A percentile compares a stretch with the other conserved stretches of the same genome.
phyloP scores from a whole-genome alignment of 1,139 yeast species.

The Suhomyces bribrorum region DNA sequence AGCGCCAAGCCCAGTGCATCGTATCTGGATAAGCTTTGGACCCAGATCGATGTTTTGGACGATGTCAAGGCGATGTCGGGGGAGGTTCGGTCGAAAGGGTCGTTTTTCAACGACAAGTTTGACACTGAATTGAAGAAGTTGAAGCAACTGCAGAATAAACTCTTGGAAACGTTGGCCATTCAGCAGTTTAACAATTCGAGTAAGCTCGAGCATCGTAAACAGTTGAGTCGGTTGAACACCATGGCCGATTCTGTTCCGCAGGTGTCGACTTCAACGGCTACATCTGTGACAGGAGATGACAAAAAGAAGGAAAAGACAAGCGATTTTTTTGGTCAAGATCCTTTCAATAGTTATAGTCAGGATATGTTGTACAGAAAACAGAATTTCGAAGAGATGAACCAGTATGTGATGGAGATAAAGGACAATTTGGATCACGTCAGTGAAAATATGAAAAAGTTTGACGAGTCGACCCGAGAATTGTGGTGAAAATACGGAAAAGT shows the following conservation, averaged over 20 bases:
- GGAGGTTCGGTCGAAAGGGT: slow-evolving; percentile 52
- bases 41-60: slow-evolving; percentile 82
- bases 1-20: slow-evolving; percentile 54
- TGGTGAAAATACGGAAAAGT: slow-evolving; percentile 24
- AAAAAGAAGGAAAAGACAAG: slow-evolving; percentile 16
- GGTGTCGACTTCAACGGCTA: slow-evolving; percentile 1
- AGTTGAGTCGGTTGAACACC: slow-evolving; percentile 11
- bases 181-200: slow-evolving; percentile 27
- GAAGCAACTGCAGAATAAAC: slow-evolving; percentile 59
- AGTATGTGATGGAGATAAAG: slow-evolving; percentile 39
- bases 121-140: slow-evolving; percentile 56
- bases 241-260: slow-evolving; percentile 4
- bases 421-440: slow-evolving; percentile 36
- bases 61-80: slow-evolving; percentile 71
- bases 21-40: slow-evolving; percentile 78
- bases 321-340: slow-evolving; percentile 22
- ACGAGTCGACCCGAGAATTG: slow-evolving; percentile 37
- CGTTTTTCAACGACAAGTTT: slow-evolving; percentile 65
- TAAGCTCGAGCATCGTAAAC: slow-evolving; percentile 14
- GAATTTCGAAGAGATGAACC: slow-evolving; percentile 42
- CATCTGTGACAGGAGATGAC: slow-evolving; percentile 2
- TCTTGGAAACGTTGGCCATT: slow-evolving; percentile 57
- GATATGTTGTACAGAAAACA: slow-evolving; percentile 26
- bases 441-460: slow-evolving; percentile 44
- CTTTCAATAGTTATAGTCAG: slow-evolving; percentile 13